Evolutionary conservation across 306 rosid species (phyloP).

Genomic region (Begonia peltatifolia): DNA sequence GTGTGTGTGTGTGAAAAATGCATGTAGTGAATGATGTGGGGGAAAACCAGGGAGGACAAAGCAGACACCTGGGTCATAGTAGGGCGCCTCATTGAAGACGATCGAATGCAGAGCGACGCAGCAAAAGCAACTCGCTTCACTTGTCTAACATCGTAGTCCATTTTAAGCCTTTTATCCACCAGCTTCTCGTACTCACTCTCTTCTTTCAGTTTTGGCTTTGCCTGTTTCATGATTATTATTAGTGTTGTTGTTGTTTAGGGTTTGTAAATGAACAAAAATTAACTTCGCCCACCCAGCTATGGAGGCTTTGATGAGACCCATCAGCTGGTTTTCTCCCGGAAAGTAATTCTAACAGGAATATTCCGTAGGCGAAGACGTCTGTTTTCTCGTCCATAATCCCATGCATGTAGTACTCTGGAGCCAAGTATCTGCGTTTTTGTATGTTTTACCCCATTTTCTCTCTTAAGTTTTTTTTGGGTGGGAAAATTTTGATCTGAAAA

Average conservation of each 20-base stretch:
- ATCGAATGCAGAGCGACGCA: slow-evolving; percentile 76
- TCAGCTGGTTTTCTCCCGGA: slow-evolving; percentile 91
- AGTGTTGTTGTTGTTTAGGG: too few species aligned
- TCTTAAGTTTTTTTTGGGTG: background rate
- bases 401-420: slow-evolving; percentile 91
- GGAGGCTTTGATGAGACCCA: slow-evolving; percentile 85
- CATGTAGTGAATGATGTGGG: background rate
- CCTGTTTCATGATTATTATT: slow-evolving; percentile 21
- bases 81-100: slow-evolving; percentile 79
- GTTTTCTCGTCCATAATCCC: slow-evolving; percentile 98
- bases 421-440: slow-evolving; percentile 50
- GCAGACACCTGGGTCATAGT: slow-evolving; percentile 64
- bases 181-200: slow-evolving; percentile 46
- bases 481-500: background rate
- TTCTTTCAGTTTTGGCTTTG: slow-evolving; percentile 69
- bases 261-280: too few species aligned
- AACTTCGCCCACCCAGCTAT: slow-evolving; percentile 47
- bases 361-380: slow-evolving; percentile 98
- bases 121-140: slow-evolving; percentile 57
- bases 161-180: slow-evolving; percentile 73
- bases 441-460: background rate
- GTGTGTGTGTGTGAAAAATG: background rate
- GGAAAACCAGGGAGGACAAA: background rate
- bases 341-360: slow-evolving; percentile 63
- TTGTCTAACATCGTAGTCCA: slow-evolving; percentile 45